Percentiles rank a stretch among this genome's conserved stretches.
These are phyloP conservation scores for Phytophthora ohioensis DNA, from an alignment of 352 stramenopile genomes.

Conservation along the genomic window DNA sequence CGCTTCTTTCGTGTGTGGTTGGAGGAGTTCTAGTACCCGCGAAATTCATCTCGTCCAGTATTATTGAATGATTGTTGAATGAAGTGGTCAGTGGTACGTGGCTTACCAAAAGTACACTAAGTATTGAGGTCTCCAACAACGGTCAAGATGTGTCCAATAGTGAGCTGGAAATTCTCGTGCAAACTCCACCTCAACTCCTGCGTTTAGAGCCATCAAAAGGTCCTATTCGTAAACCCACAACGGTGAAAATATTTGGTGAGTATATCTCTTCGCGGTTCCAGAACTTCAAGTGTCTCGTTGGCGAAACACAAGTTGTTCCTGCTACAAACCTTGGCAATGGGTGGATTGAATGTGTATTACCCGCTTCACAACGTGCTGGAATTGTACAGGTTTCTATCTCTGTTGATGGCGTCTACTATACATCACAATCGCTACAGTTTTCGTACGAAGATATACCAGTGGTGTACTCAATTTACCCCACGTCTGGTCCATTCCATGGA, in stretches of 20 bases:
- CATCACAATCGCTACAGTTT: slow-evolving; percentile 37
- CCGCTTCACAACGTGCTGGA: slow-evolving; percentile 14
- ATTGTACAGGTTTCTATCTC: slow-evolving; percentile 36
- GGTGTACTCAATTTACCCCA: slow-evolving; percentile 52
- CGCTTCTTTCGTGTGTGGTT: slow-evolving; percentile 50
- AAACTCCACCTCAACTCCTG: slow-evolving; percentile 29
- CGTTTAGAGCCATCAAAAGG: slow-evolving; percentile 34
- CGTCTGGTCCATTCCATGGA: slow-evolving; percentile 50
- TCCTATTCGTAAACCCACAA: slow-evolving; percentile 20
- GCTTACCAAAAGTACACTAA: slow-evolving; percentile 16
- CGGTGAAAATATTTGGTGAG: slow-evolving; percentile 39
- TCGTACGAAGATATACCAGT: slow-evolving; percentile 51
- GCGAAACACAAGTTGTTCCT: slow-evolving; percentile 37
- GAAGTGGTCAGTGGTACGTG: slow-evolving; percentile 12
- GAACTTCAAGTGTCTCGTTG: slow-evolving; percentile 50
- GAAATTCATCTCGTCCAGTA: slow-evolving; percentile 37
- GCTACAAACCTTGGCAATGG: slow-evolving; percentile 38
- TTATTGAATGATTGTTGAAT: slow-evolving; percentile 43
- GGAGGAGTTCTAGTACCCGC: slow-evolving; percentile 22
- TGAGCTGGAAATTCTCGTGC: slow-evolving; percentile 72
- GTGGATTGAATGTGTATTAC: slow-evolving; percentile 50
- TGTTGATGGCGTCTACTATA: slow-evolving; percentile 42
- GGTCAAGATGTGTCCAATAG: slow-evolving; percentile 92
- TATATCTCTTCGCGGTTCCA: slow-evolving; percentile 36
- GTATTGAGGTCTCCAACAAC: slow-evolving; percentile 93